These are phyloP conservation scores for Polyporus tsugae DNA, from an alignment of 1,284 basidiomycete species.

Conservation along the genomic window DNA sequence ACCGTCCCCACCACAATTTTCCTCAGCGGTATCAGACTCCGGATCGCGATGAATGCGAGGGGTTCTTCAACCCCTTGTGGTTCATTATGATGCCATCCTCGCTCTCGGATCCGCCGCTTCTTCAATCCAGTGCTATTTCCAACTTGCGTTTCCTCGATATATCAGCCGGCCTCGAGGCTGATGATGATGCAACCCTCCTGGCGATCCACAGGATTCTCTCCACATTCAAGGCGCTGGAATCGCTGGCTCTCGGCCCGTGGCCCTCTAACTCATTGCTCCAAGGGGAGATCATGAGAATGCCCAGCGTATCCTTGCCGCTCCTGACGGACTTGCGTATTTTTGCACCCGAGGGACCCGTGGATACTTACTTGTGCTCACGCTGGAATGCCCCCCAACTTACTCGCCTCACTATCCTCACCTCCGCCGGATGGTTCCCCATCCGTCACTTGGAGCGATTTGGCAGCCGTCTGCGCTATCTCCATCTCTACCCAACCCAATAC, in stretches of 20 bases:
- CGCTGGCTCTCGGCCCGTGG: not conserved
- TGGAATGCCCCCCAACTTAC: slow-evolving; percentile 5
- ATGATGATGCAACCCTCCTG: not conserved
- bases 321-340: not conserved
- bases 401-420: not conserved
- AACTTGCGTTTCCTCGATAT: not conserved
- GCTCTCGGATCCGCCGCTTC: not conserved
- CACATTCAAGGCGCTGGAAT: too few species aligned
- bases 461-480: not conserved
- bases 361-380: not conserved
- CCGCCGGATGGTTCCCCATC: not conserved
- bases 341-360: not conserved
- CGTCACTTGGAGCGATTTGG: slow-evolving; percentile 2
- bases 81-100: not conserved
- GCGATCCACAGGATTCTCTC: not conserved
- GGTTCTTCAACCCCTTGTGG: slow-evolving; percentile 11
- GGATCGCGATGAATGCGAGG: not conserved
- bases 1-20: not conserved
- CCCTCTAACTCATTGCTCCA: not conserved
- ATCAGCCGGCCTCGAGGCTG: not conserved
- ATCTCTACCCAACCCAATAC: not conserved
- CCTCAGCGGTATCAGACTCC: not conserved
- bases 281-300: not conserved
- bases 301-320: not conserved
- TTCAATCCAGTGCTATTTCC: not conserved